Evolutionary conservation across 2,329 filamentous ascomycete species (phyloP).

Genomic region (Verticillium dahliae): DNA sequence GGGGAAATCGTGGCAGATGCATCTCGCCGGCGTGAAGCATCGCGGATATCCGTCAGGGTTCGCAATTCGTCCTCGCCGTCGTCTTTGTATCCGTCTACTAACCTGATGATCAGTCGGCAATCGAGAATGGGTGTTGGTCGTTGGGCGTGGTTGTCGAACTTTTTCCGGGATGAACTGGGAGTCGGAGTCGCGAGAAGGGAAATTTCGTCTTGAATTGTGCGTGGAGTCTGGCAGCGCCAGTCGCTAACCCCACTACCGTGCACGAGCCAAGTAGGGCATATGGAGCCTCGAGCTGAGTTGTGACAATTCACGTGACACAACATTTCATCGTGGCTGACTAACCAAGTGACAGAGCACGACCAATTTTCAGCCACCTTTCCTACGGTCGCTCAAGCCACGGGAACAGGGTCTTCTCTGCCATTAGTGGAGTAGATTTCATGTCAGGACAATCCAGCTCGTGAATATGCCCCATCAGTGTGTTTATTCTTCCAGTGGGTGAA

Average conservation of each 20-base stretch:
- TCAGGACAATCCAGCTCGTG: no score
- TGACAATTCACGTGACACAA: not conserved
- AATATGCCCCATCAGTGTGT: no score
- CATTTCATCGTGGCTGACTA: no score
- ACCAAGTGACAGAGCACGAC: no score
- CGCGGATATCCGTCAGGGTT: not conserved
- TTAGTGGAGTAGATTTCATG: no score
- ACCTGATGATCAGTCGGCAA: conserved; percentile 44
- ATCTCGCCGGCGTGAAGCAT: not conserved
- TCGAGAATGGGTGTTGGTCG: conserved; percentile 18
- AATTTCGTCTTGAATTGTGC: not conserved
- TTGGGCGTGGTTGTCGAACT: conserved; percentile 6
- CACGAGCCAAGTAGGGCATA: conserved; percentile 3
- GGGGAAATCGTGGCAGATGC: not conserved
- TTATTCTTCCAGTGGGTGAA: no score
- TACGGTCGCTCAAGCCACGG: no score
- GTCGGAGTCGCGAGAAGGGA: not conserved
- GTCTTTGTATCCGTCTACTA: conserved; percentile 20
- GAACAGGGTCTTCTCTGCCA: no score
- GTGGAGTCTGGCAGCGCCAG: not conserved
- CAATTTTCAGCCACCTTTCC: no score
- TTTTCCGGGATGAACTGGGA: conserved; percentile 1
- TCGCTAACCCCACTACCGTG: not conserved
- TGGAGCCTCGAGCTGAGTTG: not conserved
- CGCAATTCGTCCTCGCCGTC: conserved; percentile 8